Conservation (phyloP, 2,329 filamentous ascomycete genomes). For the Fusarium begoniae region DNA sequence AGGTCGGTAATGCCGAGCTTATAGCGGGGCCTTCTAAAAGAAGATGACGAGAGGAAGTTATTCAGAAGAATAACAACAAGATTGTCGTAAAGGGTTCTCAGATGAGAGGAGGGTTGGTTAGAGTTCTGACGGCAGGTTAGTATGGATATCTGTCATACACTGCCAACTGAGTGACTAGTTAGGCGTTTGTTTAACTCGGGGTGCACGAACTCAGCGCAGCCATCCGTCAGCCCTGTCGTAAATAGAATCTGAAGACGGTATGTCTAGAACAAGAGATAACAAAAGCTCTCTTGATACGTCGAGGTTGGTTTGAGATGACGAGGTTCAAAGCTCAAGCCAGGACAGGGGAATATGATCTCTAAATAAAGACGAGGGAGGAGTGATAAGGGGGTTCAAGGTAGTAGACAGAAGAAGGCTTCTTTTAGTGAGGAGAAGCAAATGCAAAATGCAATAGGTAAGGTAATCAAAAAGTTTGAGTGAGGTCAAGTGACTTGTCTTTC, state of each 20-base stretch:
- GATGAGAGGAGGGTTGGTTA: slow-evolving; percentile 34
- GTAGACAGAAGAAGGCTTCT: slow-evolving; percentile 21
- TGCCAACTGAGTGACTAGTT: slow-evolving; percentile 19
- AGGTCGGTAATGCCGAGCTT: slow-evolving; percentile 39
- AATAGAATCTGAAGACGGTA: slow-evolving; percentile 42
- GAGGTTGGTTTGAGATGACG: slow-evolving; percentile 22
- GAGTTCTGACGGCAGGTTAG: slow-evolving; percentile 41
- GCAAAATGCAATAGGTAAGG: slow-evolving; percentile 7
- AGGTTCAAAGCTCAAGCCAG: slow-evolving; percentile 28
- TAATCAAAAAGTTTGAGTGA: slow-evolving; percentile 18
- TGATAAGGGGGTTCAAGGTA: slow-evolving; percentile 9
- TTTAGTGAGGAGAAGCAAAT: slow-evolving; percentile 16
- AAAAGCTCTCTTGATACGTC: slow-evolving; percentile 41
- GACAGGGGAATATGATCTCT: slow-evolving; percentile 5
- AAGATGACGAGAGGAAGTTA: slow-evolving; percentile 2
- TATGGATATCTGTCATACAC: slow-evolving; percentile 13
- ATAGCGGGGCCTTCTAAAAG: slow-evolving; percentile 7
- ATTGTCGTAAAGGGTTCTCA: slow-evolving; percentile 24
- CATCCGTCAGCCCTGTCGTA: slow-evolving; percentile 45
- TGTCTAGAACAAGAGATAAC: slow-evolving; percentile 41
- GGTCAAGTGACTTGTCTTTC: slow-evolving; percentile 38
- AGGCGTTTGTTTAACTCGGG: slow-evolving; percentile 20
- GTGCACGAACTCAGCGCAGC: slow-evolving; percentile 44
- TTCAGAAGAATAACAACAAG: slow-evolving; percentile 18
- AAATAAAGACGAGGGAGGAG: slow-evolving; percentile 11